Evolutionary conservation across 495 filamentous ascomycete genomes (phyloP).

Genomic region (Chaetomium cochliodes): DNA sequence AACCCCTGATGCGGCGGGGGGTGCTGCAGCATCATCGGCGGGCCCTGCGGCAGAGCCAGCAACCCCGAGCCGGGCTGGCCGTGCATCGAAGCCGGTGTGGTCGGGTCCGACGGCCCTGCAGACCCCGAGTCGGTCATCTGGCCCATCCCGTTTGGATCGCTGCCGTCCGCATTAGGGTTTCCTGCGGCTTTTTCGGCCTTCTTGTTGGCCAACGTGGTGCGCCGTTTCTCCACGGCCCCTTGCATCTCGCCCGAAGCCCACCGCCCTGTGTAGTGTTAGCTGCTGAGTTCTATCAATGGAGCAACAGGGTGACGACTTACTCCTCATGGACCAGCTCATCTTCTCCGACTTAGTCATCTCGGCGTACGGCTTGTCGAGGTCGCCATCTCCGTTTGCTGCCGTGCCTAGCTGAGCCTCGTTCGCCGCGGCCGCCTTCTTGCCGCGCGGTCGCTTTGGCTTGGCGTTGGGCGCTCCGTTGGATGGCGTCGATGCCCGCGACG

Average conservation of each 20-base stretch:
- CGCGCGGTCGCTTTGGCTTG: conserved; percentile 27
- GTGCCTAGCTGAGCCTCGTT: conserved; percentile 1
- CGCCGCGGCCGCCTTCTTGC: conserved; percentile 17
- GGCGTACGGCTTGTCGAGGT: conserved; percentile 44
- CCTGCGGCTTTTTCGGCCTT: conserved; percentile 39
- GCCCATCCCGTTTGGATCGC: conserved; percentile 9
- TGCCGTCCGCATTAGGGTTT: neutral
- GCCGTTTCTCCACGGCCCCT: conserved; percentile 49
- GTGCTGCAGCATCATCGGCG: neutral
- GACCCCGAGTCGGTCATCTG: conserved; percentile 23
- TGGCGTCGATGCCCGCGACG: conserved; percentile 28
- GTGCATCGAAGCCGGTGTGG: conserved; percentile 21
- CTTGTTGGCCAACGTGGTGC: conserved; percentile 50
- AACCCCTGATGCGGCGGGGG: neutral
- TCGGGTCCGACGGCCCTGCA: conserved; percentile 24
- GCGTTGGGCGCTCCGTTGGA: conserved; percentile 21
- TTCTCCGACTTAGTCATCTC: conserved; percentile 55
- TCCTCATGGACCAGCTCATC: conserved; percentile 52
- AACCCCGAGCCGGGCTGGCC: conserved; percentile 5
- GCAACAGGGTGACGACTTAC: conserved; percentile 30
- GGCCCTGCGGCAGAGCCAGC: conserved; percentile 20
- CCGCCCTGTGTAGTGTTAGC: conserved; percentile 41
- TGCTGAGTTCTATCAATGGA: neutral
- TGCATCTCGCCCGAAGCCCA: conserved; percentile 53
- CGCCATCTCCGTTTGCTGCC: conserved; percentile 20